Conservation (phyloP, 2,329 filamentous ascomycete species). For the Xylaria sp. region DNA sequence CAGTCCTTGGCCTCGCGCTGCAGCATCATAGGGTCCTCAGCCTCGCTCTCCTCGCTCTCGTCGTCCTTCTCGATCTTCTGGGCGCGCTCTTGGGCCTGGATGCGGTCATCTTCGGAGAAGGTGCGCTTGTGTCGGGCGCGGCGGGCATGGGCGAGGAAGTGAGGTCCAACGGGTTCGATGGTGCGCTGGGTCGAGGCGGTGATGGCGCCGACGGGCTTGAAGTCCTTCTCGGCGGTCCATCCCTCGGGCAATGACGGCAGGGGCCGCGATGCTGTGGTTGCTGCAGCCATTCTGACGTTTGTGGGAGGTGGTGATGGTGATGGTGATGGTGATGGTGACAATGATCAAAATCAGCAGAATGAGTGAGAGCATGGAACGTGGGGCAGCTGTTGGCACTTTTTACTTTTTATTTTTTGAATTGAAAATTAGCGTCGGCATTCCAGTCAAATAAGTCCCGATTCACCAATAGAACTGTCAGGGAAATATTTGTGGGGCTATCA, state of each 20-base stretch:
- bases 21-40: slow-evolving; percentile 92
- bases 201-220: slow-evolving; percentile 83
- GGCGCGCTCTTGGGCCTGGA: slow-evolving; percentile 92
- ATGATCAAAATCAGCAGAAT: neutral
- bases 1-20: slow-evolving; percentile 97
- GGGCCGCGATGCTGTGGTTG: slow-evolving; percentile 68
- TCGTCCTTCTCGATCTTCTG: slow-evolving; percentile 96
- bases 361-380: slow-evolving; percentile 13
- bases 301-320: slow-evolving; percentile 1
- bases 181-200: slow-evolving; percentile 83
- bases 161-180: slow-evolving; percentile 94
- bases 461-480: neutral
- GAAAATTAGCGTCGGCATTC: neutral
- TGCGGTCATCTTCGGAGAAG: slow-evolving; percentile 97
- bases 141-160: slow-evolving; percentile 97
- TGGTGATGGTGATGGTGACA: slow-evolving; percentile 1
- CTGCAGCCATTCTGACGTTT: slow-evolving; percentile 67
- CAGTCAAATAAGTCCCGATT: neutral
- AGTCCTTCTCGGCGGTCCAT: slow-evolving; percentile 91
- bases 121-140: slow-evolving; percentile 96
- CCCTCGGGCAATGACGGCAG: slow-evolving; percentile 81
- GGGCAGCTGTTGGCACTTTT: slow-evolving; percentile 17
- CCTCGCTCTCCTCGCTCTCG: slow-evolving; percentile 89
- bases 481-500: neutral
- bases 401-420: neutral